Conservation (phyloP, 2,329 filamentous ascomycete genomes). For the Dothistroma septosporum region DNA sequence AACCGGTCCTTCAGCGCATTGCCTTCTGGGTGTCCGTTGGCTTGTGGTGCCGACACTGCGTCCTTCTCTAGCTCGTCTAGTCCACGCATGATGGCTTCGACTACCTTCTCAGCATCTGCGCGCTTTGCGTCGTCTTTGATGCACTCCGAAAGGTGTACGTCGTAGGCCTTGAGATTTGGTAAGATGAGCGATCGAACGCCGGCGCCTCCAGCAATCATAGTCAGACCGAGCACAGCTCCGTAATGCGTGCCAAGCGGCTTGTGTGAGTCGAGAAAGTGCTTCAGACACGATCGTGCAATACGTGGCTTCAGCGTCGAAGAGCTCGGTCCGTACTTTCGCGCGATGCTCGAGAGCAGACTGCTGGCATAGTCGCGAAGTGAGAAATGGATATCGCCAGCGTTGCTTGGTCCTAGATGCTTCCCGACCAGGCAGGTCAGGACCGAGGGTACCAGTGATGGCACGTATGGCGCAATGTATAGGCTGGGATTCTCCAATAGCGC, state of each 20-base stretch:
- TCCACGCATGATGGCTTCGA: constrained; percentile 54
- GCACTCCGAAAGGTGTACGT: constrained; percentile 56
- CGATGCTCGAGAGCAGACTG: constrained; percentile 73
- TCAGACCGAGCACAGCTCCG: constrained; percentile 76
- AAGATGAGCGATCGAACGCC: constrained; percentile 61
- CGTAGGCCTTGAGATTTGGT: constrained; percentile 63
- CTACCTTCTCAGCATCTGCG: constrained; percentile 58
- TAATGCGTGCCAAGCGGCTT: constrained; percentile 82
- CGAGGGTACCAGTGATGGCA: constrained; percentile 70
- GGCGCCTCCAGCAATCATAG: constrained; percentile 68
- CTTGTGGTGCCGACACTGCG: constrained; percentile 22
- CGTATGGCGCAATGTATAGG: constrained; percentile 69
- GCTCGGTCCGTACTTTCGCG: constrained; percentile 72
- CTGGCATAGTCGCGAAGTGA: constrained; percentile 79
- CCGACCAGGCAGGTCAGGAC: constrained; percentile 88
- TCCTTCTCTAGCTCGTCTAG: constrained; percentile 53
- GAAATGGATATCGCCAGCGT: constrained; percentile 61
- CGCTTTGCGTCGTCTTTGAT: constrained; percentile 53
- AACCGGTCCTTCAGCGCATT: constrained; percentile 41
- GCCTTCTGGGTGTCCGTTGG: constrained; percentile 41
- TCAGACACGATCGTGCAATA: constrained; percentile 87
- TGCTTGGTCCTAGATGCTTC: constrained; percentile 65
- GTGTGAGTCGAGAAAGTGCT: constrained; percentile 82
- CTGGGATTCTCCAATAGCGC: constrained; percentile 79
- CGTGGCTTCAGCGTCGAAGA: constrained; percentile 82